Percentiles rank a stretch among this genome's conserved stretches.
Evolutionary conservation across 768 basidiomycete genomes (phyloP).

Genomic region (Tricholoma bakamatsutake): DNA sequence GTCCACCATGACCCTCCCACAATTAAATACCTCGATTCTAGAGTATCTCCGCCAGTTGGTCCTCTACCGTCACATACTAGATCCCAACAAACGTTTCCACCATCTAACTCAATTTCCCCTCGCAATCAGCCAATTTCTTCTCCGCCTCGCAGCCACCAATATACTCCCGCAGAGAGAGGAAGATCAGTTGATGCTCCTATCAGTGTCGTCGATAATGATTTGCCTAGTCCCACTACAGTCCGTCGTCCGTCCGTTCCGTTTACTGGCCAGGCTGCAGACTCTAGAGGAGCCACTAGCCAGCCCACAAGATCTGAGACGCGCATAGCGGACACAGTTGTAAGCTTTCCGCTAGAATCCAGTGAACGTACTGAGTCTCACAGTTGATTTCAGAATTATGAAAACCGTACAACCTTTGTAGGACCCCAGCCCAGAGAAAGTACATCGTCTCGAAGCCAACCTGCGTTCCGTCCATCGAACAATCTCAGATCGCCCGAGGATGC

Average conservation of each 20-base stretch:
- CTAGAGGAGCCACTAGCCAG: not conserved
- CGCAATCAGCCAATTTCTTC: not conserved
- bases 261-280: not conserved
- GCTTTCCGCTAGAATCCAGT: not conserved
- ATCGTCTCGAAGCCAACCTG: not conserved
- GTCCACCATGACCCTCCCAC: not conserved
- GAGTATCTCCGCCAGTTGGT: not conserved
- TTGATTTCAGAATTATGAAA: conserved; percentile 2
- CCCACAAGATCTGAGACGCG: not conserved
- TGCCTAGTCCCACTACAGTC: not conserved
- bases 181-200: not conserved
- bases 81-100: not conserved
- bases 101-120: not conserved
- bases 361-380: conserved; percentile 1
- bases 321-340: not conserved
- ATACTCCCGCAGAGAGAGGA: not conserved
- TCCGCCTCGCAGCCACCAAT: not conserved
- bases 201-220: not conserved
- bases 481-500: not conserved
- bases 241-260: not conserved
- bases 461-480: not conserved
- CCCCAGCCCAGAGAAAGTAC: not conserved
- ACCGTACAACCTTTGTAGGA: not conserved
- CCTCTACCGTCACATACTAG: not conserved
- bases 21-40: not conserved